Evolutionary conservation across 1,139 yeast genomes (phyloP).

Genomic region (Kodamaea suecica): DNA sequence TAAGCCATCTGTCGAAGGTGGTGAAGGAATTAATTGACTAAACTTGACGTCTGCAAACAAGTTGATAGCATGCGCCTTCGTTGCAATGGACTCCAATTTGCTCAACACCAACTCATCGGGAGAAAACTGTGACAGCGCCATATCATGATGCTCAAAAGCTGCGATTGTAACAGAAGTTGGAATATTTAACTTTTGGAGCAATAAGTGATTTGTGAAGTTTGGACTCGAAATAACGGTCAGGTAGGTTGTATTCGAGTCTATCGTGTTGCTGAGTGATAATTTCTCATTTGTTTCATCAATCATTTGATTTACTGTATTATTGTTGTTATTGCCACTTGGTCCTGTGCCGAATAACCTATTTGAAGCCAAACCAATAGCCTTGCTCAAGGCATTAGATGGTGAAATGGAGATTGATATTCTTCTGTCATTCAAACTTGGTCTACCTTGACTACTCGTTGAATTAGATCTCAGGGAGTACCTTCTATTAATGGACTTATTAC

Average conservation of each 20-base stretch:
- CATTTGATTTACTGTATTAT: constrained; percentile 9
- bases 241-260: constrained; percentile 11
- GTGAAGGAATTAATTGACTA: constrained; percentile 75
- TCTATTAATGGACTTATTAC: constrained; percentile 15
- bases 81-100: constrained; percentile 71
- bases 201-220: constrained; percentile 34
- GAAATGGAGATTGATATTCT: constrained; percentile 69
- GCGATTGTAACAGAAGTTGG: constrained; percentile 22
- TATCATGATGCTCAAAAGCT: constrained; percentile 9
- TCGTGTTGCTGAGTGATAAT: neutral
- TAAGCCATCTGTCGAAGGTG: constrained; percentile 53
- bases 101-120: constrained; percentile 41
- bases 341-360: constrained; percentile 71
- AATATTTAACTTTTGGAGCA: constrained; percentile 35
- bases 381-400: constrained; percentile 84
- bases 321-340: constrained; percentile 5
- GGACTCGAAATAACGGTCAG: constrained; percentile 30
- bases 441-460: constrained; percentile 35
- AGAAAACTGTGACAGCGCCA: constrained; percentile 13
- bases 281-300: constrained; percentile 17
- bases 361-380: constrained; percentile 85
- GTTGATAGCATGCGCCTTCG: constrained; percentile 86
- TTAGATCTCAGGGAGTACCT: constrained; percentile 33
- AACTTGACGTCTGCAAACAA: constrained; percentile 90
- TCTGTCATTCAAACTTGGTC: constrained; percentile 55